Evolutionary conservation across 208 protist genomes (phyloP), one percentile per base, ranked within the genome.

Genomic region (Crithidia brevicula): DNA sequence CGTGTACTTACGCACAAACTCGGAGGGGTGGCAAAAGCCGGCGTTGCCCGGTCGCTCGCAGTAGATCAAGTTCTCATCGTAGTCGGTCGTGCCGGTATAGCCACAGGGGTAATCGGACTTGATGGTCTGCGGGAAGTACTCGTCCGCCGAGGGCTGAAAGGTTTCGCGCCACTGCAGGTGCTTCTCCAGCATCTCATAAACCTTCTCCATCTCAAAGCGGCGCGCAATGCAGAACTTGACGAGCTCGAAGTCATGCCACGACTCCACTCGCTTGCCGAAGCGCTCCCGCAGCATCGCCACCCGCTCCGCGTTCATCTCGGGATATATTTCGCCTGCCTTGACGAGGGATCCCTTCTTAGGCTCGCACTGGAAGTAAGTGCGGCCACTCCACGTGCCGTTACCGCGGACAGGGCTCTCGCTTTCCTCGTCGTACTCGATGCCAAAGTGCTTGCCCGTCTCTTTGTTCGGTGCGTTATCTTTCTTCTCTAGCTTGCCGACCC

Each of bases 201-300:
- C 85, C 68, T 83, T 89, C n/a, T 67, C 28, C 86, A 92, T 93
- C 38, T 92, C 79, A 46, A 90, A 93, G 43, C 79, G 67, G 9
- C 86, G 89, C 4, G 89, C 89, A 65, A 95, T 93, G 72, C 75
- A 83, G 73, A 95, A 95, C 63, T 95, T 95, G 20, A 93, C 77
- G 13, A 95, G 56, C 67, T 92, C 77, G 77, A 93, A 89, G 78
- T 95, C 86, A 61, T 91, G 81, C 86, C 82, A 90, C 25, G 72
- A 54, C 46, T 47, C 70, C 47, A 95, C 82, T 4, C 83, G 73
- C 47, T 91, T 72, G 8, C 83, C 83, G 72, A 86, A 93, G 50
- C 84, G 59, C 52, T 78, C 49, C 31, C 90, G 80, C 47, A 93
- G 60, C 66, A 58, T 51, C 34, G 56, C 28, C 23, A 93, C 72